Base-by-base conservation (phyloP, 2,329 filamentous ascomycete genomes). In the Fonsecaea erecta region DNA sequence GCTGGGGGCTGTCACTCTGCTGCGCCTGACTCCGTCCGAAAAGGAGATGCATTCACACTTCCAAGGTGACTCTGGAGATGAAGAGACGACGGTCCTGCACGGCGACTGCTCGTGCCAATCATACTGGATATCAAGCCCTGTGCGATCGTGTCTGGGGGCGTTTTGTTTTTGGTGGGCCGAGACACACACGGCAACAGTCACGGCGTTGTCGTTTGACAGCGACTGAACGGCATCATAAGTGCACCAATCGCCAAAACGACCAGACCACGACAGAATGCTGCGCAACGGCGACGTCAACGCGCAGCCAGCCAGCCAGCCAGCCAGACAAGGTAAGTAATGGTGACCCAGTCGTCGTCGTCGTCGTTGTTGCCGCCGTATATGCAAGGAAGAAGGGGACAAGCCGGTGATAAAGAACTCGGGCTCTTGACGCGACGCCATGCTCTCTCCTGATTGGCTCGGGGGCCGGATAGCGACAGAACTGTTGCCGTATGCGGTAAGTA, bases 381-480 rank as follows among this genome's bases (percentile, higher is more conserved):
- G 43, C 43, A 12, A 48, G 43, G 43, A 2, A 26, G 43, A 53
- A 52, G 26, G 12, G 11, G 24, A 32, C 16, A 18, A 52, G 51
- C 3, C 26, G 51, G 30, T n/a, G 51, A 30, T 53, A 53, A 24
- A 53, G 51, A 53, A 3, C 14, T n/a, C 16, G 51, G 24, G 11
- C n/a, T 2, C 8, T 24, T 48, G 21, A 24, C 9, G 9, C 18
- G 53, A 55, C 30, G 32, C 18, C 43, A 48, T 1, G 18, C 4
- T 24, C 3, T 24, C 18, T 48, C 4, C 43, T 14, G 43, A 48
- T 48, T 48, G 43, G 43, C 1, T 40, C 12, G 21, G 40, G 30
- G 30, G 11, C 8, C 43, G 43, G 43, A 28, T 54, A 34, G 35
- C 32, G 26, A 61, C 59, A 51, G 37, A 61, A 61, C 59, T 37